Percentiles rank a stretch among this genome's conserved stretches.
Evolutionary conservation across 192 early-diverging fungal species (phyloP).

Genomic region (Coemansia sp.): DNA sequence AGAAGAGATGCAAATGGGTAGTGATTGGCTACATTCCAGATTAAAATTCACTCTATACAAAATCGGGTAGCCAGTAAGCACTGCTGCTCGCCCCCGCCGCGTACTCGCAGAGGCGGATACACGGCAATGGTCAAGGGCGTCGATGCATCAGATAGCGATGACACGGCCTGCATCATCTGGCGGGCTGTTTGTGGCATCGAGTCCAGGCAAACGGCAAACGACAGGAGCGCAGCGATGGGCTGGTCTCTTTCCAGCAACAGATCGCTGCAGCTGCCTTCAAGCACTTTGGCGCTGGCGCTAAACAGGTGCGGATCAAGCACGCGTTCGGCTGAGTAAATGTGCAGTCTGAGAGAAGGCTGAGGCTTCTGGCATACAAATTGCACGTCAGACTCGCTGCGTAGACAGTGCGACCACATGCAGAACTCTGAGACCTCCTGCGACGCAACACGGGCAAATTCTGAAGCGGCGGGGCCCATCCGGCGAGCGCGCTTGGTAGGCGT

Average conservation of each 20-base stretch:
- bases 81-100: constrained; percentile 13
- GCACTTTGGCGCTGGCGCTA: constrained; percentile 15
- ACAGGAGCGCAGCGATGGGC: constrained; percentile 28
- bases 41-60: background rate
- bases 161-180: constrained; percentile 6
- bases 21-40: no score
- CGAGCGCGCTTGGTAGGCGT: constrained; percentile 36
- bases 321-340: constrained; percentile 5
- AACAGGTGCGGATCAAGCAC: constrained; percentile 32
- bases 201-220: constrained; percentile 30
- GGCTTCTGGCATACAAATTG: constrained; percentile 20
- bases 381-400: constrained; percentile 13
- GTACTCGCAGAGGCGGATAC: constrained; percentile 31
- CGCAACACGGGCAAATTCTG: constrained; percentile 16
- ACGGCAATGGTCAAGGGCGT: constrained; percentile 13
- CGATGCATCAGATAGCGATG: background rate
- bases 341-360: constrained; percentile 15
- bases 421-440: constrained; percentile 26
- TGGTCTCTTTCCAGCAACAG: constrained; percentile 12
- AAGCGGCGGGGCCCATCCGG: constrained; percentile 13
- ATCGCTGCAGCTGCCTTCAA: constrained; percentile 1
- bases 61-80: constrained; percentile 39
- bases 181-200: constrained; percentile 24
- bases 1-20: background rate
- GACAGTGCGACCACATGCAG: constrained; percentile 44